Evolutionary conservation across 1,284 basidiomycete genomes (phyloP), one percentile per base, ranked within the genome.

Genomic region (Ceratobasidium sp.): DNA sequence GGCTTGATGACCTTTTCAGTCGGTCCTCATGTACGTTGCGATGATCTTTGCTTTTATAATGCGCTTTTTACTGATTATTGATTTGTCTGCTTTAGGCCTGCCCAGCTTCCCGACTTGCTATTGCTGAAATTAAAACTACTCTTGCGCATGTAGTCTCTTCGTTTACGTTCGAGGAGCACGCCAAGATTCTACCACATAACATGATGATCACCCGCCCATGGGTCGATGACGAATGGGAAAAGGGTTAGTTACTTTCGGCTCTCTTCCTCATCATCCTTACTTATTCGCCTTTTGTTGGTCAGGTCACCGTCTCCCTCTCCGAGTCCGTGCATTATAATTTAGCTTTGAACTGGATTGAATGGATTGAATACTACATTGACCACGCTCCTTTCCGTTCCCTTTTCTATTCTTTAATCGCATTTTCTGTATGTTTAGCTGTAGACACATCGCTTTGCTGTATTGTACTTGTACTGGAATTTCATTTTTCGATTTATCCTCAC

Each of bases 61-160:
- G 28, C 84, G 93, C 33, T 66, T 82, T 81, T 66, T 88, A 87
- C 80, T 89, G 89, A 76, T 87, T 86, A 20, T 18, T 79, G 82
- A 4, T 33, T 33, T 33, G 33, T 33, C 33, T 33, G 33, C 87
- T 13, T 80, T 86, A 93, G 76, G 90, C 91, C 56, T 94, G 92
- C 83, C 93, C 94, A 81, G 92, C 93, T 7, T 93, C 90, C 83
- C 88, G 89, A 81, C 94, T 94, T 82, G 92, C 93, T 7, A 82
- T 94, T 63, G 87, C 88, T 39, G 92, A 94, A 81, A 87, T 87
- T 79, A 86, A 86, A 80, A 84, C 83, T 5, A 83, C 86, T 26
- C 78, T 86, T 28, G 86, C 85, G 71, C 83, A 85, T 7, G 79
- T 86, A 55, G 80, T 86, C 15, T 81, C 85, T 26, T 82, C 79